These are phyloP conservation scores for Periconia sp. DNA, from an alignment of 2,329 filamentous ascomycete species.

Conservation along the genomic window DNA sequence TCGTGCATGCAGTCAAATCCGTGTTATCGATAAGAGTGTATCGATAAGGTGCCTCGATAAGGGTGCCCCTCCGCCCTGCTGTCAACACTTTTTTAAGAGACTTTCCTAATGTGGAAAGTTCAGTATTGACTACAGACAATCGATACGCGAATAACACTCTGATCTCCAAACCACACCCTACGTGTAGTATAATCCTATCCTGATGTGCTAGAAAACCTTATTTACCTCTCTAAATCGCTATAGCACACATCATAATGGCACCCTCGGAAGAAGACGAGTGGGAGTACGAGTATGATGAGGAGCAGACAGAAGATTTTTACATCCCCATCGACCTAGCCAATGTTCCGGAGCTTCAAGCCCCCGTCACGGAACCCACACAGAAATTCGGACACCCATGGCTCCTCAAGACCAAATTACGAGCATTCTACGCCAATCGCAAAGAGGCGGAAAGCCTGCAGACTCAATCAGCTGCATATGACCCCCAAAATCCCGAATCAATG, in stretches of 20 bases:
- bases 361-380: slow-evolving; percentile 17
- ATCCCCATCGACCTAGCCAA: slow-evolving; percentile 61
- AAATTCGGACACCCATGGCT: slow-evolving; percentile 24
- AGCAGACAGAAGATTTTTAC: slow-evolving; percentile 60
- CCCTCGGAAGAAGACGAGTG: slow-evolving; percentile 49
- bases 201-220: too few species aligned
- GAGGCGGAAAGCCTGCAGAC: slow-evolving; percentile 15
- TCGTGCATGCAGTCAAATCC: too few species aligned
- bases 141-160: too few species aligned
- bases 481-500: slow-evolving; percentile 13
- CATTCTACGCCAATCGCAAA: slow-evolving; percentile 25
- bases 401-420: slow-evolving; percentile 32
- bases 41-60: too few species aligned
- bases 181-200: too few species aligned
- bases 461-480: slow-evolving; percentile 12
- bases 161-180: too few species aligned
- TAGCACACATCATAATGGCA: slow-evolving; percentile 20
- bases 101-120: too few species aligned
- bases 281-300: slow-evolving; percentile 62
- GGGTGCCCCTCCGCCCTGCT: too few species aligned
- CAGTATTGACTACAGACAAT: too few species aligned
- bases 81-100: too few species aligned
- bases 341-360: slow-evolving; percentile 25
- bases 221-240: background rate
- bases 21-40: too few species aligned